A percentile compares a stretch with the other conserved stretches of the same genome.
phyloP scores from a whole-genome alignment of 305 asterid genomes.

The Fraxinus paxiana region DNA sequence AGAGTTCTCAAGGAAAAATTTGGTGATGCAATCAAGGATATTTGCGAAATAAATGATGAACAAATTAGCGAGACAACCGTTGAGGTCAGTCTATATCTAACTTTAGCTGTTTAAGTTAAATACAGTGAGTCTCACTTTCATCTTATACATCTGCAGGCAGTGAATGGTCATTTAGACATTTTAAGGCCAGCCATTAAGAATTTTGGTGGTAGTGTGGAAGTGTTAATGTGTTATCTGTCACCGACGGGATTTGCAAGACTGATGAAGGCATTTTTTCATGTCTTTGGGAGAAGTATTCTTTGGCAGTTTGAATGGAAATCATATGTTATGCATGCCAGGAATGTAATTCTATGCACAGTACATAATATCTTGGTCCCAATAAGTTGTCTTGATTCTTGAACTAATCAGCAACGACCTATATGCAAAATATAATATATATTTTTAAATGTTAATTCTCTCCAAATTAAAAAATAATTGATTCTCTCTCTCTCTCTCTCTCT shows the following conservation, averaged over 20 bases:
- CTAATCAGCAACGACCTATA: not conserved
- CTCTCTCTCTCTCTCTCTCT: not conserved
- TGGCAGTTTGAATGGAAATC: not conserved
- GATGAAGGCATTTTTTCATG: not conserved
- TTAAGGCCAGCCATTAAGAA: slow-evolving; percentile 83
- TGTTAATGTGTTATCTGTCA: slow-evolving; percentile 59
- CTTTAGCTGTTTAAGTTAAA: not conserved
- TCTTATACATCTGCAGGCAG: slow-evolving; percentile 50
- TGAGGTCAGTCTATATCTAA: slow-evolving; percentile 43
- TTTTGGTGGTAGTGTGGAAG: slow-evolving; percentile 77
- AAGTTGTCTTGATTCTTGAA: not conserved
- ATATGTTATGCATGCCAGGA: not conserved
- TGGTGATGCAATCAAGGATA: slow-evolving; percentile 68
- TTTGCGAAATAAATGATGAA: slow-evolving; percentile 61
- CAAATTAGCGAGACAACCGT: slow-evolving; percentile 42
- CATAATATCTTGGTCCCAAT: not conserved
- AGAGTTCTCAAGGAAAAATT: slow-evolving; percentile 81
- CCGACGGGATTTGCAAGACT: slow-evolving; percentile 47
- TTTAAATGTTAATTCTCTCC: not conserved
- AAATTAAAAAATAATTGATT: no score
- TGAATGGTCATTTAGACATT: slow-evolving; percentile 66
- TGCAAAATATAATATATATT: no score
- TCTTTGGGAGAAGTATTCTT: not conserved
- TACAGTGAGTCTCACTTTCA: not conserved
- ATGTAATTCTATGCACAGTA: not conserved